Evolutionary conservation across 1,284 basidiomycete genomes (phyloP).

Genomic region (Microbotryum intermedium): DNA sequence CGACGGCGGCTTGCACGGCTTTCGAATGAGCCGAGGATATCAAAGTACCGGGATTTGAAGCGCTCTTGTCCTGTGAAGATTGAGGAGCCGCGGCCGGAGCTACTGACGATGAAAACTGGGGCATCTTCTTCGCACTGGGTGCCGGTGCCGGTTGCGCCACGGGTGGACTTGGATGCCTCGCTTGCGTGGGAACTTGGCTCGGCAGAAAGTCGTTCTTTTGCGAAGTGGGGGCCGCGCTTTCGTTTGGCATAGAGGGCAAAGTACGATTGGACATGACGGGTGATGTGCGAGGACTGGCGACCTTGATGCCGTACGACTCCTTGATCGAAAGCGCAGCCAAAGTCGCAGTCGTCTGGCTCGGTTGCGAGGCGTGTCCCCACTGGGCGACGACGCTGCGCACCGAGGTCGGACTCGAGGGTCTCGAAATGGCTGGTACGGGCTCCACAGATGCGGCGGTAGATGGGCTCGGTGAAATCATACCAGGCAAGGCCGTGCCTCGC

Average conservation of each 20-base stretch:
- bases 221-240: no score
- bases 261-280: no score
- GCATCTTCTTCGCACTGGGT: neutral
- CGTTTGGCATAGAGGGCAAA: no score
- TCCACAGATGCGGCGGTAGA: neutral
- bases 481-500: slow-evolving; percentile 22
- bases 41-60: neutral
- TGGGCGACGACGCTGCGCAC: neutral
- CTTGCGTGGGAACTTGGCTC: no score
- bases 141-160: neutral
- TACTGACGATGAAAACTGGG: neutral
- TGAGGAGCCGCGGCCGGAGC: no score
- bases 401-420: neutral
- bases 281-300: neutral
- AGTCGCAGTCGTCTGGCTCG: neutral
- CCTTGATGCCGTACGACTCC: slow-evolving; percentile 21
- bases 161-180: no score
- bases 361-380: neutral
- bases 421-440: neutral
- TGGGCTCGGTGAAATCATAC: slow-evolving; percentile 3
- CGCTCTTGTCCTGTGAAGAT: neutral
- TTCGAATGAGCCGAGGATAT: neutral
- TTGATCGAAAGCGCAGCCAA: slow-evolving; percentile 7
- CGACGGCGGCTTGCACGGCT: neutral
- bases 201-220: no score